phyloP scores from a whole-genome alignment of 257 asterid species.

The Nicotiana obtusifolia region DNA sequence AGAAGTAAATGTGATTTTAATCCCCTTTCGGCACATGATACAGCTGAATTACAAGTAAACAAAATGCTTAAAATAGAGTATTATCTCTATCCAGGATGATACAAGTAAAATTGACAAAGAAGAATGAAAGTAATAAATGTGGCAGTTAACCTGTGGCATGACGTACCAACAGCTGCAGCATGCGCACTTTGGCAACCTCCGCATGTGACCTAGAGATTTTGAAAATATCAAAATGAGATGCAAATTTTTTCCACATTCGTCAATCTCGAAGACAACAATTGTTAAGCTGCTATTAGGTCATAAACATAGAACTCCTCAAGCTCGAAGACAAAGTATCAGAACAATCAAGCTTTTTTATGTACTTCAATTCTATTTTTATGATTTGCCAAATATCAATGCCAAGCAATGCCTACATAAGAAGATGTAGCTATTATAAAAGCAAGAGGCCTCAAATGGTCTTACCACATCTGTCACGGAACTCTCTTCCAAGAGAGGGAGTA shows the following conservation, averaged over 20 bases:
- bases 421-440: background rate
- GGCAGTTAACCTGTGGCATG: slow-evolving; percentile 8
- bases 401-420: background rate
- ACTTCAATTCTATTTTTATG: background rate
- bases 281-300: background rate
- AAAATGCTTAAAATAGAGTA: background rate
- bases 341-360: background rate
- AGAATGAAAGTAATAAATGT: background rate
- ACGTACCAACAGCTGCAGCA: slow-evolving; percentile 92
- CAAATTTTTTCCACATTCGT: slow-evolving; percentile 6
- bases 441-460: slow-evolving; percentile 24
- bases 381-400: background rate
- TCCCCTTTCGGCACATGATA: slow-evolving; percentile 90
- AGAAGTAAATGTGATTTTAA: slow-evolving; percentile 78
- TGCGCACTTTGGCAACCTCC: slow-evolving; percentile 99
- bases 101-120: background rate
- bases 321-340: too few relatives aligned
- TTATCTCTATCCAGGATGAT: background rate
- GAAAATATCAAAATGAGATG: slow-evolving; percentile 22
- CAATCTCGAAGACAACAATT: background rate
- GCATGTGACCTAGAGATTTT: slow-evolving; percentile 63
- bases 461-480: slow-evolving; percentile 69
- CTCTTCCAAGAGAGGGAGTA: slow-evolving; percentile 83
- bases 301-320: too few relatives aligned
- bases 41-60: slow-evolving; percentile 46